Conservation (phyloP, 2,329 filamentous ascomycete species). For the Ophiostoma fasciatum region DNA sequence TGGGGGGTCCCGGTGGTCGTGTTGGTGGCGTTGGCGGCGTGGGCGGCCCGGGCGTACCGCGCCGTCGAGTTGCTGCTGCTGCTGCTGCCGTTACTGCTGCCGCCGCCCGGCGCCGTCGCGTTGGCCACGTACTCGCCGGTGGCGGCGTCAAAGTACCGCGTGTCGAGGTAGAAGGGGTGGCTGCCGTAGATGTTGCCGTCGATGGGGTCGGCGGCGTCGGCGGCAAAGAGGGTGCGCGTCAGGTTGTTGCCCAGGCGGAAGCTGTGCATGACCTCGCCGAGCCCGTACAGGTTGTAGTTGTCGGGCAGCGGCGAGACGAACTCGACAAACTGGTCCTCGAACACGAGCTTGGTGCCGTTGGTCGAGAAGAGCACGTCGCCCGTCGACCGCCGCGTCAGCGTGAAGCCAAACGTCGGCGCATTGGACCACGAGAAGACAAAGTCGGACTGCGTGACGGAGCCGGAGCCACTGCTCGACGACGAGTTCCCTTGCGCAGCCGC, state of each 20-base stretch:
- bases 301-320: slow-evolving; percentile 55
- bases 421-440: slow-evolving; percentile 38
- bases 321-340: slow-evolving; percentile 64
- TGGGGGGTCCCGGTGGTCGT: slow-evolving; percentile 28
- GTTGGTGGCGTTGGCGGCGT: too few species aligned
- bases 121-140: slow-evolving; percentile 38
- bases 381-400: slow-evolving; percentile 21
- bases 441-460: slow-evolving; percentile 22
- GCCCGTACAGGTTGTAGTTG: slow-evolving; percentile 58
- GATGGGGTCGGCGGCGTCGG: slow-evolving; percentile 8
- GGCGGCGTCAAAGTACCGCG: slow-evolving; percentile 50
- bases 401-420: slow-evolving; percentile 34
- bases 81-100: not conserved
- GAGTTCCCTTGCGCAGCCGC: not conserved
- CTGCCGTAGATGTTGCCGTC: slow-evolving; percentile 51
- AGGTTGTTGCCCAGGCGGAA: slow-evolving; percentile 59
- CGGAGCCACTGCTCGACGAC: not conserved
- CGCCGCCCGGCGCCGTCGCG: slow-evolving; percentile 26
- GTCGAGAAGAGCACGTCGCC: slow-evolving; percentile 54
- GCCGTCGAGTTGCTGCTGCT: not conserved
- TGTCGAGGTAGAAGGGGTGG: slow-evolving; percentile 53
- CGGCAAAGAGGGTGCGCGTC: slow-evolving; percentile 30
- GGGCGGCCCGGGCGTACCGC: too few species aligned
- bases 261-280: slow-evolving; percentile 61
- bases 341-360: slow-evolving; percentile 49